Evolutionary conservation across 2,329 filamentous ascomycete species (phyloP).

Genomic region (Alternaria sp.): DNA sequence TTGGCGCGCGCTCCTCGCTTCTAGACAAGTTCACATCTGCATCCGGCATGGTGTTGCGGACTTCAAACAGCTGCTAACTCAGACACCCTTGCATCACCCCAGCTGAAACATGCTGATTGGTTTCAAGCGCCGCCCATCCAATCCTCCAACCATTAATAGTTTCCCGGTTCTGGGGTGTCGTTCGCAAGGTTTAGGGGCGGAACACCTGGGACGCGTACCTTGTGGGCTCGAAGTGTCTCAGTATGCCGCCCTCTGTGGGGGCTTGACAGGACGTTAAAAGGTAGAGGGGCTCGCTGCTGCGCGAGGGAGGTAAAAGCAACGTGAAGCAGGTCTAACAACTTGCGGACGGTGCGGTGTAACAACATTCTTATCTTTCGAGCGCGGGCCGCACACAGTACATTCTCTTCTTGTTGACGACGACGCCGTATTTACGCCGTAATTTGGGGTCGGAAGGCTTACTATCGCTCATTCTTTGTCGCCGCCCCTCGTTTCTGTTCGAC

Average conservation of each 20-base stretch:
- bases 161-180: background rate
- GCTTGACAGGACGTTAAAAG: background rate
- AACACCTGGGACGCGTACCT: background rate
- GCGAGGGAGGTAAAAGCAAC: background rate
- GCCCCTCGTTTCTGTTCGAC: background rate
- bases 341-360: background rate
- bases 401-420: background rate
- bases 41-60: constrained; percentile 4
- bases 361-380: background rate
- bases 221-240: constrained; percentile 1
- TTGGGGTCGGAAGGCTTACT: background rate
- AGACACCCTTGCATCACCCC: background rate
- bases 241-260: background rate
- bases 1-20: background rate
- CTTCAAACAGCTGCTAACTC: constrained; percentile 1
- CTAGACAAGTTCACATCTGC: background rate
- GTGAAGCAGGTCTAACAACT: background rate
- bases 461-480: background rate
- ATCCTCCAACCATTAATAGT: constrained; percentile 1
- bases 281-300: background rate
- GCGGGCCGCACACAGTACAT: background rate
- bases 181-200: background rate
- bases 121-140: background rate
- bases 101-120: constrained; percentile 11
- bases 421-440: background rate